Conservation (phyloP, 1,284 basidiomycete species). For the Ganoderma multipileum region DNA sequence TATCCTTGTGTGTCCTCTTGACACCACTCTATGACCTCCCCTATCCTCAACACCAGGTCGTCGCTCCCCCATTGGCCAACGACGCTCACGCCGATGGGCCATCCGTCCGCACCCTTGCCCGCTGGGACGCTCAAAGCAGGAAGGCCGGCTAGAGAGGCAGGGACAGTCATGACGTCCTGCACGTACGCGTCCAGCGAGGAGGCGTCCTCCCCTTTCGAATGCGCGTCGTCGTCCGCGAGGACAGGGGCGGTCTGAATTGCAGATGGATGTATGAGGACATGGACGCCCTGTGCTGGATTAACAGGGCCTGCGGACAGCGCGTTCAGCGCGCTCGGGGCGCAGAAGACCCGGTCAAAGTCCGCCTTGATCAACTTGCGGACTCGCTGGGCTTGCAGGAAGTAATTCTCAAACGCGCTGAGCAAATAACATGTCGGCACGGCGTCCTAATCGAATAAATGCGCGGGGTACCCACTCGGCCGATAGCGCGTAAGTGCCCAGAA, state of each 20-base stretch:
- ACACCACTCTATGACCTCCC: constrained; percentile 41
- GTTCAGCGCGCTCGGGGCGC: constrained; percentile 54
- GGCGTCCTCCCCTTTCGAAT: neutral
- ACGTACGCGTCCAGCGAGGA: constrained; percentile 68
- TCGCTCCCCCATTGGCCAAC: constrained; percentile 94
- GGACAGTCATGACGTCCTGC: constrained; percentile 93
- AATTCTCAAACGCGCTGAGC: constrained; percentile 91
- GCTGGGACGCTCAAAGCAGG: constrained; percentile 84
- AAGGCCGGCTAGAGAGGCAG: constrained; percentile 89
- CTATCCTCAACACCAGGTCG: constrained; percentile 65
- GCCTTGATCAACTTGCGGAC: constrained; percentile 74
- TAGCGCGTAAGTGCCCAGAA: constrained; percentile 93
- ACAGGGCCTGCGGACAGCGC: constrained; percentile 16
- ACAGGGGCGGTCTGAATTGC: constrained; percentile 81
- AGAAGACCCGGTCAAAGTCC: constrained; percentile 82
- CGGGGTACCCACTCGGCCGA: constrained; percentile 79
- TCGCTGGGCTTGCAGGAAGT: constrained; percentile 91
- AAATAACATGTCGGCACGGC: constrained; percentile 2
- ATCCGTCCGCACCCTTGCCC: constrained; percentile 59
- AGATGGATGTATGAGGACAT: constrained; percentile 88
- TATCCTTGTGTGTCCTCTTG: neutral
- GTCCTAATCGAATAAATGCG: neutral
- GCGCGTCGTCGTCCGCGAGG: constrained; percentile 41
- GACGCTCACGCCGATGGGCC: constrained; percentile 89
- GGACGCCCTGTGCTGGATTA: constrained; percentile 54